Conservation (phyloP, 1,284 basidiomycete species). For the Pisolithus thermaeus region DNA sequence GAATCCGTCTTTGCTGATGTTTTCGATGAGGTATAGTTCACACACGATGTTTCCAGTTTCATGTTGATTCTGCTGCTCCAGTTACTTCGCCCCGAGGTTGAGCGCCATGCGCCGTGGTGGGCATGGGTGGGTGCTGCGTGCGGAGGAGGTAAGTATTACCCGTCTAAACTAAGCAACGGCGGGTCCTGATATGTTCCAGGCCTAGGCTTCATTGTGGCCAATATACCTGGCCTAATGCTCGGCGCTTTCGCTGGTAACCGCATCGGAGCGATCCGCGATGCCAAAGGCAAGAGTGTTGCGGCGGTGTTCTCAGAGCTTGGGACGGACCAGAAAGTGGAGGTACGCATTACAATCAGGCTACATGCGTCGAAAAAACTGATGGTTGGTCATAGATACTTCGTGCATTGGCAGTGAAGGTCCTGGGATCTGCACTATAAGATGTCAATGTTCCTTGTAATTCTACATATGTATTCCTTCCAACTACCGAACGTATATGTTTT, state of each 20-base stretch:
- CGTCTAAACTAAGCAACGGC: constrained; percentile 12
- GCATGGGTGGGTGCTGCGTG: constrained; percentile 70
- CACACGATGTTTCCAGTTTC: background rate
- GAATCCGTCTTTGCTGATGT: constrained; percentile 83
- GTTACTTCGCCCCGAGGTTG: constrained; percentile 75
- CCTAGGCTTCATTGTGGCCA: constrained; percentile 84
- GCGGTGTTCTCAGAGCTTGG: constrained; percentile 84
- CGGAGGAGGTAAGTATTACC: constrained; percentile 29
- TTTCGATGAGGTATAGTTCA: constrained; percentile 71
- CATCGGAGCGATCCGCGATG: constrained; percentile 83
- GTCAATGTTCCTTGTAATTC: background rate
- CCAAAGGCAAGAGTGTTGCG: constrained; percentile 88
- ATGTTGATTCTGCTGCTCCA: constrained; percentile 22
- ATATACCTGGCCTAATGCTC: constrained; percentile 76
- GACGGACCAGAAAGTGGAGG: constrained; percentile 83
- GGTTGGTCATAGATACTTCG: constrained; percentile 65
- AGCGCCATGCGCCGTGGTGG: constrained; percentile 68
- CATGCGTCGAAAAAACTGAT: constrained; percentile 5
- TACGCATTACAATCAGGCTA: constrained; percentile 23
- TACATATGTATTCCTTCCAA: constrained; percentile 1
- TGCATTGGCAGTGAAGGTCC: constrained; percentile 83
- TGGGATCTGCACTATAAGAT: constrained; percentile 57
- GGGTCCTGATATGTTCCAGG: constrained; percentile 35
- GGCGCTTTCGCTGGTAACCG: constrained; percentile 82
- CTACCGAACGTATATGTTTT: too few relatives aligned